phyloP scores from a whole-genome alignment of 768 basidiomycete genomes.

The Tricholoma sp. region DNA sequence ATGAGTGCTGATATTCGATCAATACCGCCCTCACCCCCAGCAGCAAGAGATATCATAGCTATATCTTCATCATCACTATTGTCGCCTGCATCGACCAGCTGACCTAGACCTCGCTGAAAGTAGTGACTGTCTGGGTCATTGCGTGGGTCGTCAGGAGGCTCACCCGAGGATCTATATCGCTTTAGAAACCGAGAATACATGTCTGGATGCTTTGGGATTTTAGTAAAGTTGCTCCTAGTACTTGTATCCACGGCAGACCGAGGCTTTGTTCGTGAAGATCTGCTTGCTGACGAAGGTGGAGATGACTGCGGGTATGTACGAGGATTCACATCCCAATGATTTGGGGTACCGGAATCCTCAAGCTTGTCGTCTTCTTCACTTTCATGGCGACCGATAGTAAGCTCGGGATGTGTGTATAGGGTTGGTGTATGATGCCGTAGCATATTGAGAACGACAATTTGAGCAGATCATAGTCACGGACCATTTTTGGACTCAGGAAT shows the following conservation, averaged over 20 bases:
- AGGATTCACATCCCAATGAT: conserved; percentile 29
- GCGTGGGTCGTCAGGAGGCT: conserved; percentile 63
- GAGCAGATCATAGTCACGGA: conserved; percentile 4
- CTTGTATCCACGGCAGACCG: conserved; percentile 13
- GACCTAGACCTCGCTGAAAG: conserved; percentile 65
- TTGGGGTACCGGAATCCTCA: conserved; percentile 35
- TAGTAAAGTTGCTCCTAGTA: conserved; percentile 6
- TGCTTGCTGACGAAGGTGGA: conserved; percentile 22
- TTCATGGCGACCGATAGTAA: conserved; percentile 16
- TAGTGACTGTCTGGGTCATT: conserved; percentile 84
- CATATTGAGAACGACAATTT: conserved; percentile 15
- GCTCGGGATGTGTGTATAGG: conserved; percentile 58
- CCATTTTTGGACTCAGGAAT: neutral
- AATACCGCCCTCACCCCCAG: conserved; percentile 36
- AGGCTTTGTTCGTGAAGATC: conserved; percentile 25
- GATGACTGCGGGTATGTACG: conserved; percentile 30
- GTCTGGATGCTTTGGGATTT: conserved; percentile 38
- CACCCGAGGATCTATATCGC: conserved; percentile 56
- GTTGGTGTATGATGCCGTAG: conserved; percentile 69
- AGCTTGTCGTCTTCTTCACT: conserved; percentile 53
- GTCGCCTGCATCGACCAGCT: conserved; percentile 62
- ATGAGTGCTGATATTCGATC: conserved; percentile 49
- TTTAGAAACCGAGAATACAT: conserved; percentile 79
- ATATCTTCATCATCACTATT: conserved; percentile 76
- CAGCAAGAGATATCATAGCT: conserved; percentile 34